phyloP scores from a whole-genome alignment of 2,329 filamentous ascomycete species.

The Sporothrix pseudoabietina region DNA sequence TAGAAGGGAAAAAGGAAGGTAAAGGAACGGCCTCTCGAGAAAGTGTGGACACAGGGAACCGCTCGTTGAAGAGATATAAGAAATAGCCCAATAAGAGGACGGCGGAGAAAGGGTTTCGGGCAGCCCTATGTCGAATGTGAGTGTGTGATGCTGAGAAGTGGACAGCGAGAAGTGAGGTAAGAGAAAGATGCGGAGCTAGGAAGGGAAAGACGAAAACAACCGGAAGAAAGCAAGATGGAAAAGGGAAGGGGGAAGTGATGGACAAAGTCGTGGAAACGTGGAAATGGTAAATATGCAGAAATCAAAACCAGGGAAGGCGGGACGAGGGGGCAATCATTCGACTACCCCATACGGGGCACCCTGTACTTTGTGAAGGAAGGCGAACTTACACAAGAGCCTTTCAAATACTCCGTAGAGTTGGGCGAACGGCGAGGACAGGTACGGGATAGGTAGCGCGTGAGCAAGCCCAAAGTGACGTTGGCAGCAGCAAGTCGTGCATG shows the following conservation, averaged over 20 bases:
- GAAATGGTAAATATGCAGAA: neutral
- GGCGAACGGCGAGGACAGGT: neutral
- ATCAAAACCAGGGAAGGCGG: neutral
- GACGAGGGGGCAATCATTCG: neutral
- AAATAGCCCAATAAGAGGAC: neutral
- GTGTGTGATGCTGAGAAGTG: neutral
- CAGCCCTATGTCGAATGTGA: neutral
- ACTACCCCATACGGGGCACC: conserved; percentile 4
- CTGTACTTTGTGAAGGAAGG: neutral
- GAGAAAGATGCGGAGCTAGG: conserved; percentile 13
- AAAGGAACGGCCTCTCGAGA: neutral
- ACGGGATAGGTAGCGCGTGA: conserved; percentile 22
- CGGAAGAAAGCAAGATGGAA: neutral
- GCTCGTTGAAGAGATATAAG: neutral
- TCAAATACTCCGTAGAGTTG: neutral
- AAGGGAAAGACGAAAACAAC: neutral
- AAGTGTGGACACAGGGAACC: conserved; percentile 3
- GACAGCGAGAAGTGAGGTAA: neutral
- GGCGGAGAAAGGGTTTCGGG: neutral
- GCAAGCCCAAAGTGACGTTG: neutral
- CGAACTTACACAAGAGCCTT: neutral
- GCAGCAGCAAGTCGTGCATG: no score
- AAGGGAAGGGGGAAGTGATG: neutral
- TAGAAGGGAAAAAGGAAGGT: conserved; percentile 16
- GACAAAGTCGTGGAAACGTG: neutral